Evolutionary conservation across 352 stramenopile genomes (phyloP), one percentile per base, ranked within the genome.

Genomic region (Phytophthora idaei): DNA sequence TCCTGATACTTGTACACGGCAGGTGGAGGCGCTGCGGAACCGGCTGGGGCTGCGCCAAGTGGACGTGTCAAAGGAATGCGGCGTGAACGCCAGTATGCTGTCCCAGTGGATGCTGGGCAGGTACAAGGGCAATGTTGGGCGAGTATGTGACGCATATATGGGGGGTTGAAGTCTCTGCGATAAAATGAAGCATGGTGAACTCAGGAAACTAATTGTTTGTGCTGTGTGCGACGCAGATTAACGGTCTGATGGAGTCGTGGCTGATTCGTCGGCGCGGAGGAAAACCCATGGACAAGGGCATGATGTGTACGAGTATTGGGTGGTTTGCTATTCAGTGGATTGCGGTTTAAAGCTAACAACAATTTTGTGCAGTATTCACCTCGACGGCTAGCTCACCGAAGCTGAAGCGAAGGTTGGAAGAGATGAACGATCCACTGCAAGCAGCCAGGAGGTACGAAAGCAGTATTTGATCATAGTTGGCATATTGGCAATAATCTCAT

Each of bases 51-150:
- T 94, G 59, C 83, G 86, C 4, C 86, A 94, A 73, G 81, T 94
- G 27, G 86, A 94, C 48, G 86, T 94, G 51, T 92, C 83, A 31
- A 94, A 94, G 69, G 86, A 94, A 64, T 94, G 86, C 36, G 86
- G 86, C 45, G 86, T 94, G 52, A 94, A 94, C 59, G 86, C 86
- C 37, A 91, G 80, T 63, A 94, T 94, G 86, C 77, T 94, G 45
- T 94, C 86, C 41, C 86, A 94, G 69, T 94, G 86, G 86, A 94
- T 94, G 86, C 74, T 94, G 45, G 86, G 86, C 8, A 74, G 86
- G 28, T 94, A 94, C 81, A 94, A 94, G 53, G 86, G 86, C 61
- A 94, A 94, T 52, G 81, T 94, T 48, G 84, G 78, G 0, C 76
- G 86, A 58, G 84, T 93, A 80, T 31, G 83, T 73, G 54, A 10